phyloP scores from a whole-genome alignment of 1,284 basidiomycete species.

The Acaromyces ingoldii region DNA sequence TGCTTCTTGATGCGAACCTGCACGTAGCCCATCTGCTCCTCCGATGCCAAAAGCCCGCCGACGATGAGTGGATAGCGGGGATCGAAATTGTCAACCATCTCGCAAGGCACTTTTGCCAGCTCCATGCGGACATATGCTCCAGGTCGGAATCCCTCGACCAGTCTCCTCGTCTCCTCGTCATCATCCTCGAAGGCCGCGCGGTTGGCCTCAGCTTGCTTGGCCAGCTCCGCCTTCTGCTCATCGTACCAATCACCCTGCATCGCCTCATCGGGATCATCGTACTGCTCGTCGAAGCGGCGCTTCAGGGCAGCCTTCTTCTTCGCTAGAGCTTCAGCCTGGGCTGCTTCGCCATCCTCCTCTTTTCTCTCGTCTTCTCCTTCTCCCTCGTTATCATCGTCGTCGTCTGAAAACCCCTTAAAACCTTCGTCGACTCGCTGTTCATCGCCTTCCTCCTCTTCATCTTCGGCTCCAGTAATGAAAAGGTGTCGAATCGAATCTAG shows the following conservation, averaged over 20 bases:
- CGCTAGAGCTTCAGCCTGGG: constrained; percentile 62
- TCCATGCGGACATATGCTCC: constrained; percentile 94
- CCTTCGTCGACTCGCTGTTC: constrained; percentile 36
- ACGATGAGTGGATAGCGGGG: constrained; percentile 84
- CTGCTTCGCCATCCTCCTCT: constrained; percentile 51
- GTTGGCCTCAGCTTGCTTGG: constrained; percentile 77
- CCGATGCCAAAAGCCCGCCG: constrained; percentile 83
- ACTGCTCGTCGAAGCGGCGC: constrained; percentile 92
- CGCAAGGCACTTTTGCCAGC: constrained; percentile 75
- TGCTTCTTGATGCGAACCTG: constrained; percentile 96
- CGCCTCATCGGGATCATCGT: constrained; percentile 73
- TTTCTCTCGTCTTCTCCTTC: constrained; percentile 46
- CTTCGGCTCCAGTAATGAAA: constrained; percentile 76
- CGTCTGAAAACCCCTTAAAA: constrained; percentile 48
- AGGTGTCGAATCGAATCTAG: constrained; percentile 79
- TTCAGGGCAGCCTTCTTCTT: constrained; percentile 88
- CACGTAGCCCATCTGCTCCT: constrained; percentile 83
- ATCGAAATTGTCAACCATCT: constrained; percentile 90
- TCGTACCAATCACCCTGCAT: constrained; percentile 47
- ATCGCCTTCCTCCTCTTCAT: constrained; percentile 20
- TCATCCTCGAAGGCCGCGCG: constrained; percentile 77
- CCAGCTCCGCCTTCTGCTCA: constrained; percentile 83
- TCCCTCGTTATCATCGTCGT: constrained; percentile 34
- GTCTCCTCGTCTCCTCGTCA: constrained; percentile 70
- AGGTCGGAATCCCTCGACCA: constrained; percentile 84